Percentiles rank a stretch among this genome's conserved stretches.
phyloP scores from a whole-genome alignment of 2,329 filamentous ascomycete species.

The Aspergillus novoparasiticus region DNA sequence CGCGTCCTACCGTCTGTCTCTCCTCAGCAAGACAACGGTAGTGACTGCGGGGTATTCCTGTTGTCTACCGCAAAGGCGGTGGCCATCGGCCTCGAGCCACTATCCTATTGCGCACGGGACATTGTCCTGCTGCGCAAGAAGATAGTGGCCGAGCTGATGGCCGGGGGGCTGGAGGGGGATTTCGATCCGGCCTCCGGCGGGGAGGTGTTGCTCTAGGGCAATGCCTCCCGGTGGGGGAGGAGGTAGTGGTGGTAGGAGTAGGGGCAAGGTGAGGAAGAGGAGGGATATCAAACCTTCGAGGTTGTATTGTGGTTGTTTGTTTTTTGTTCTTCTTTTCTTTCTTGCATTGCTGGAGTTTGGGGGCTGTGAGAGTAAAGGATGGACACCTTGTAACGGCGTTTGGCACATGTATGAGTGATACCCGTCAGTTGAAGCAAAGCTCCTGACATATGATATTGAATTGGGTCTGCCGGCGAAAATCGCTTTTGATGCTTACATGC shows the following conservation, averaged over 20 bases:
- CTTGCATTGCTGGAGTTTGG: constrained; percentile 1
- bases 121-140: constrained; percentile 46
- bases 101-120: constrained; percentile 43
- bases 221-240: background rate
- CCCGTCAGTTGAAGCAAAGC: constrained; percentile 26
- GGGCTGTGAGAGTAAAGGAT: background rate
- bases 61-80: constrained; percentile 53
- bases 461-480: background rate
- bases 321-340: background rate
- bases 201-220: constrained; percentile 24
- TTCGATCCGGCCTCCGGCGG: constrained; percentile 37
- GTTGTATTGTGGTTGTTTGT: background rate
- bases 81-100: constrained; percentile 46
- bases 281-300: background rate
- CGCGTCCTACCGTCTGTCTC: constrained; percentile 40
- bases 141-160: constrained; percentile 52
- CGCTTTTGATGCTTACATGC: background rate
- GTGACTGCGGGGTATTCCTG: constrained; percentile 55
- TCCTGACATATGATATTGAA: constrained; percentile 20
- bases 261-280: background rate
- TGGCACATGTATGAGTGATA: constrained; percentile 14
- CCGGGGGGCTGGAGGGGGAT: constrained; percentile 47
- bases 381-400: constrained; percentile 4
- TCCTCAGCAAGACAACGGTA: constrained; percentile 50
- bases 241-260: too few relatives aligned